Evolutionary conservation across 306 rosid genomes (phyloP), one percentile per base, ranked within the genome.

Genomic region (Neltuma alba): DNA sequence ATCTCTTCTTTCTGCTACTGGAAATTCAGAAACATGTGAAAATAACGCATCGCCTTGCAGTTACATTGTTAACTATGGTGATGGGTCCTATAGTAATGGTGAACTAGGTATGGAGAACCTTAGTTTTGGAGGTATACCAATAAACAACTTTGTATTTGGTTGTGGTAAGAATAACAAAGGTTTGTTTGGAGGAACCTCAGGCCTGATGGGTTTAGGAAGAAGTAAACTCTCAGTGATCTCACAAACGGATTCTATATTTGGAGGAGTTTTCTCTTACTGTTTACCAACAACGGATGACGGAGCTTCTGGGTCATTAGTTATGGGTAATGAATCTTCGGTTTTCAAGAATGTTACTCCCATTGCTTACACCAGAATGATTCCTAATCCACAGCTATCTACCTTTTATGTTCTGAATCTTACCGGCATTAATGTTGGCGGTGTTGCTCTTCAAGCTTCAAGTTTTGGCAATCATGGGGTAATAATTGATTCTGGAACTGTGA

Each of bases 401-500:
- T 88, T 91, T 40, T 94, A 94, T 81, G 41, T 91, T n/a, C 84
- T 94, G 61, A 94, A 92, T 60, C 86, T 92, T 20, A 92, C 91
- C 2, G 89, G 95, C 38, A 86, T 92, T 10, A 75, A 78, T 52
- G 77, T 94, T 10, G 97, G 97, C 10, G 93, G 87, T 37, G 88
- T 88, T 73, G 69, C 79, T 30, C 23, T 94, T 61, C 45, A 70
- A 45, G 67, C n/a, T n/a, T 50, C 85, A 25, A 86, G 78, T 76
- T 79, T 85, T 40, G 81, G 81, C 44, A 45, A 50, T 13, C 79
- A 70, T 6, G 91, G 94, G 62, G 52, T 87, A 21, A 27, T 92
- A 67, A 86, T 94, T 66, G 97, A 94, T 74, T 94, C 98, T 0
- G 98, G 97, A 36, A 94, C 98, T 9, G 92, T 91, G 52, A 94